Percentiles rank a stretch among this genome's conserved stretches.
Evolutionary conservation across 441 rosid species (phyloP).

Genomic region (Populus tomentosa): DNA sequence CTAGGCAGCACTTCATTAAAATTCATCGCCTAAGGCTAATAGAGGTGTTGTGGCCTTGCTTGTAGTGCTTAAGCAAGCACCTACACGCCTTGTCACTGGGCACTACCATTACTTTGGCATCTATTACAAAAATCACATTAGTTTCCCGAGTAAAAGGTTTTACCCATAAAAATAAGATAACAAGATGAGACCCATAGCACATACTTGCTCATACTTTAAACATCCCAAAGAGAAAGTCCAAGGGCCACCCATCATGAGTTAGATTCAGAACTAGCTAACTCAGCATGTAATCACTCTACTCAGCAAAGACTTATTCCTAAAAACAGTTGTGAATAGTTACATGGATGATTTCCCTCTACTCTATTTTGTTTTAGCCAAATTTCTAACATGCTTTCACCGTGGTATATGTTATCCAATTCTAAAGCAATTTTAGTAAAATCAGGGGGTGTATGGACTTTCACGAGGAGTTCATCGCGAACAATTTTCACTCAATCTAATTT

Average conservation of each 20-base stretch:
- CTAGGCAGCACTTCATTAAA: too few species aligned
- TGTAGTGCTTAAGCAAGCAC: too few species aligned
- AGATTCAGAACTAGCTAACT: background rate
- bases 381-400: background rate
- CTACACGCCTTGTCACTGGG: too few species aligned
- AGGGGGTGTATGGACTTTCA: background rate
- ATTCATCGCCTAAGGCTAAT: too few species aligned
- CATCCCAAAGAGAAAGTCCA: background rate
- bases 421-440: background rate
- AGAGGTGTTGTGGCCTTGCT: too few species aligned
- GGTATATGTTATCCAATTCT: background rate
- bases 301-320: background rate
- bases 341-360: background rate
- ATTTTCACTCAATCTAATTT: background rate
- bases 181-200: background rate
- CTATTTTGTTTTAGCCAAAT: background rate
- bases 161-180: background rate
- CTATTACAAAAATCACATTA: background rate
- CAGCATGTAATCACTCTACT: background rate
- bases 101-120: background rate
- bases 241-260: background rate
- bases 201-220: background rate
- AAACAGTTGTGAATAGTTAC: background rate
- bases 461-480: background rate
- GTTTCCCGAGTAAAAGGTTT: background rate